Percentiles rank a stretch among this genome's conserved stretches.
Evolutionary conservation across 768 basidiomycete species (phyloP).

Genomic region (Porphyrellus cyaneotinctus): DNA sequence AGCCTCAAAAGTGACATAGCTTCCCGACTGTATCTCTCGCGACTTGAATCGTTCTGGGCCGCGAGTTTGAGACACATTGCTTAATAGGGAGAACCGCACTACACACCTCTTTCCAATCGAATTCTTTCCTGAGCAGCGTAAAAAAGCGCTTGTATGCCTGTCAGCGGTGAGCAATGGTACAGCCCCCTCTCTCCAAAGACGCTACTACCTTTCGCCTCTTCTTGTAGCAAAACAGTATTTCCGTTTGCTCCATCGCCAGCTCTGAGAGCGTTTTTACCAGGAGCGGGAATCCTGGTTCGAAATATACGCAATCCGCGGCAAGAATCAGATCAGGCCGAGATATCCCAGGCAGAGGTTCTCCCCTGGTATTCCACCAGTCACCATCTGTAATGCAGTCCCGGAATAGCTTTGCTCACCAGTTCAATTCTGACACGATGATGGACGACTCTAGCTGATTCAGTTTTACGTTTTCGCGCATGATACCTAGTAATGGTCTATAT

Average conservation of each 20-base stretch:
- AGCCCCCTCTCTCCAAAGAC: background rate
- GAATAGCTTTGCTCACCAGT: constrained; percentile 57
- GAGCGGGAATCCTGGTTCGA: constrained; percentile 87
- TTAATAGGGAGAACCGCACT: background rate
- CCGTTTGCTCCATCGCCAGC: constrained; percentile 52
- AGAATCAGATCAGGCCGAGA: constrained; percentile 67
- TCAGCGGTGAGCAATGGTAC: constrained; percentile 1
- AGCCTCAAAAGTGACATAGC: constrained; percentile 58
- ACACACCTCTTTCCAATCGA: constrained; percentile 64
- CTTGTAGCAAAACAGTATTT: constrained; percentile 90
- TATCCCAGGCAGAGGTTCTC: constrained; percentile 48
- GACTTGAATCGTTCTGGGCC: constrained; percentile 60
- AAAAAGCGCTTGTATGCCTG: constrained; percentile 92
- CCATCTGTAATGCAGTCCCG: background rate
- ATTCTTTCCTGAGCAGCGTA: constrained; percentile 68
- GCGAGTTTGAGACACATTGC: constrained; percentile 1
- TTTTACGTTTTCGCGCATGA: constrained; percentile 72
- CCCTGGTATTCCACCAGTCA: constrained; percentile 47
- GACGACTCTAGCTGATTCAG: constrained; percentile 55
- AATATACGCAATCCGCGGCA: constrained; percentile 94
- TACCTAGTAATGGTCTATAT: constrained; percentile 65
- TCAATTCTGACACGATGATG: constrained; percentile 65
- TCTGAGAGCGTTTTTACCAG: constrained; percentile 75
- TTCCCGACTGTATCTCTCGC: constrained; percentile 55
- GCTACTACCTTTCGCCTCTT: constrained; percentile 76